These are phyloP conservation scores for Haematococcus lacustris DNA, from an alignment of 139 green algal genomes.

Conservation along the genomic window DNA sequence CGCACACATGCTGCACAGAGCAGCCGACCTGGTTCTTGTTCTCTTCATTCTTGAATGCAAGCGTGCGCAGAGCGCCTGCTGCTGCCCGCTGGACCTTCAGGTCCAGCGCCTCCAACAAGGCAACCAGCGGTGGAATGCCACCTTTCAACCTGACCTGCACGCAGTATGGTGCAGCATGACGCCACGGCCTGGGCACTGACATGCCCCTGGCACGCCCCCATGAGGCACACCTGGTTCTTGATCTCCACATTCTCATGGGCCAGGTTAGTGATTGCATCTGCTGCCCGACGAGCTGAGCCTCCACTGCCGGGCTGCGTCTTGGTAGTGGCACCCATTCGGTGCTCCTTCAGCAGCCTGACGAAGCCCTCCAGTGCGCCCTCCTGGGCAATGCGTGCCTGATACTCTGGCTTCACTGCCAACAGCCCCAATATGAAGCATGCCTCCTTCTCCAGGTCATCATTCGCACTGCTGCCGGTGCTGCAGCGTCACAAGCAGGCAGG, in stretches of 20 bases:
- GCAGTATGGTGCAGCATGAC: too few relatives aligned
- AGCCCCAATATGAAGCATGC: conserved; percentile 86
- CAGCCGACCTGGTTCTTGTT: conserved; percentile 90
- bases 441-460: conserved; percentile 81
- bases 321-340: conserved; percentile 24
- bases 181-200: too few relatives aligned
- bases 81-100: conserved; percentile 78
- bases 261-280: conserved; percentile 94
- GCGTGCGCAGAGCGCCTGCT: conserved; percentile 80
- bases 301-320: conserved; percentile 22
- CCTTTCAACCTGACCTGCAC: conserved; percentile 58
- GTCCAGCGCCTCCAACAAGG: conserved; percentile 76
- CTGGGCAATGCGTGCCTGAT: conserved; percentile 75
- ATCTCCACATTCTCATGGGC: conserved; percentile 93
- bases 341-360: conserved; percentile 60
- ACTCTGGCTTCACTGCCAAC: conserved; percentile 83
- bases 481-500: too few relatives aligned
- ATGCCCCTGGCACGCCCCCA: too few relatives aligned
- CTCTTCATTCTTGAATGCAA: conserved; percentile 98
- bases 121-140: conserved; percentile 87
- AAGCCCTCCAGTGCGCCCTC: conserved; percentile 56
- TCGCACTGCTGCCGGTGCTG: too few relatives aligned
- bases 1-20: too few relatives aligned
- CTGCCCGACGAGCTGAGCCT: conserved; percentile 66
- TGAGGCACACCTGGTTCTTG: conserved; percentile 79